Conservation (phyloP, 495 filamentous ascomycete species). For the Lentithecium fluviatile region DNA sequence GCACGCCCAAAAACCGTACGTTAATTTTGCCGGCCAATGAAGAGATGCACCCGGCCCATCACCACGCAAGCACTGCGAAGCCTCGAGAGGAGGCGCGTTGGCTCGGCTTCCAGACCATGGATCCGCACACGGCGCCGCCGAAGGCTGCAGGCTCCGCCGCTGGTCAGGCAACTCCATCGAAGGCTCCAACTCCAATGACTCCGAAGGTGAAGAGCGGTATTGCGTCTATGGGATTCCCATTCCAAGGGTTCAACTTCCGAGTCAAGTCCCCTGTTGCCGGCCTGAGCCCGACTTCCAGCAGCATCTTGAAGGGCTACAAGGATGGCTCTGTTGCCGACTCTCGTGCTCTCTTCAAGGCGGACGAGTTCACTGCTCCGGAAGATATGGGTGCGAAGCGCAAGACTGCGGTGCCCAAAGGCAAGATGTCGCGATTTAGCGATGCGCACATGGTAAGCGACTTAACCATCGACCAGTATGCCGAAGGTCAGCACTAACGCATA, state of each 20-base stretch:
- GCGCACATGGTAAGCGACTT: constrained; percentile 56
- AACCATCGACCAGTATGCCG: too few species aligned
- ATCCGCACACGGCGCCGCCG: constrained; percentile 40
- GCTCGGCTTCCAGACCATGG: constrained; percentile 41
- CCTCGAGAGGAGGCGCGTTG: constrained; percentile 43
- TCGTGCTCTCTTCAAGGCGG: constrained; percentile 18
- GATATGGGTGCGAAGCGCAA: constrained; percentile 55
- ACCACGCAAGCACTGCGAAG: constrained; percentile 43
- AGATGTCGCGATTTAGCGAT: constrained; percentile 72
- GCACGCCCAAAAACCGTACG: constrained; percentile 39
- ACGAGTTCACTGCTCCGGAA: constrained; percentile 31
- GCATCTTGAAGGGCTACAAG: constrained; percentile 63
- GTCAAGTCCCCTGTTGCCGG: constrained; percentile 55
- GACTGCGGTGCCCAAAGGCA: constrained; percentile 76
- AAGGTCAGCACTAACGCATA: too few species aligned
- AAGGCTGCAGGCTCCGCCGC: constrained; percentile 29
- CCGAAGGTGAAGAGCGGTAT: constrained; percentile 13
- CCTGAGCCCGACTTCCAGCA: constrained; percentile 70
- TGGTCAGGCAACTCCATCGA: constrained; percentile 39
- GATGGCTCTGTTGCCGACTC: constrained; percentile 52
- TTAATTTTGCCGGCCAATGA: constrained; percentile 38
- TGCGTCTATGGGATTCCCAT: constrained; percentile 35
- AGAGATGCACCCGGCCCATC: constrained; percentile 44
- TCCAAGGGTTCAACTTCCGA: constrained; percentile 73
- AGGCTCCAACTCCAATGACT: constrained; percentile 16